Evolutionary conservation across 805 yeast genomes (phyloP), one percentile per base, ranked within the genome.

Genomic region (Wickerhamomyces bovis): DNA sequence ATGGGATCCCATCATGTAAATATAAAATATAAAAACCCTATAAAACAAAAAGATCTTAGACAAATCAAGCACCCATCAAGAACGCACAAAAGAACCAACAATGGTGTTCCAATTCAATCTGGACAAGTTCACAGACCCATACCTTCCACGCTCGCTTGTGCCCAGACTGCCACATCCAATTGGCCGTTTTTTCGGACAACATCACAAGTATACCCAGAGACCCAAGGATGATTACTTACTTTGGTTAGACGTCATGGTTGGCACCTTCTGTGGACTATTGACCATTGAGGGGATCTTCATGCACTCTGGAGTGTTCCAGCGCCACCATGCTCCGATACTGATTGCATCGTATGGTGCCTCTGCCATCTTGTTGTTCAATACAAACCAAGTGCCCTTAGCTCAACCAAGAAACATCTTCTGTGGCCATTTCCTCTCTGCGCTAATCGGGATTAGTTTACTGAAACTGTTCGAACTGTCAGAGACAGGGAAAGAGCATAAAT

Each of bases 321-420:
- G 41, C 3, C 68, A 70, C 54, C 56, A 64, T 44, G 73, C 77
- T 0, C 81, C 81, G 3, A 55, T 68, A 11, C 67, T 78, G n/a
- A 64, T 77, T 36, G 82, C 81, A 3, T 66, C 74, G 51, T 77
- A 77, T 52, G 88, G 83, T 0, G 89, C 89, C 0, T 67, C 81
- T 2, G 83, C 85, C 1, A 74, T 82, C 31, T 64, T 82, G 12
- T 64, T 77, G 38, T 82, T 75, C 62, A 81, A 81, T 56, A 74
- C 77, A 2, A 63, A 67, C n/a, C 70, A 60, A 19, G 74, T 76
- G 0, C 87, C 88, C 1, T 62, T 82, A 41, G 78, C 85, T 1
- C 88, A 82, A 63, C 88, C 89, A 0, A 61, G 87, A 41, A 78
- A 76, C 56, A 64, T 81, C 2, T 42, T 81, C 12, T 36, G 76